Percentiles rank a stretch among this genome's conserved stretches.
phyloP scores from a whole-genome alignment of 495 filamentous ascomycete genomes.

The Aspergillus avenaceus region DNA sequence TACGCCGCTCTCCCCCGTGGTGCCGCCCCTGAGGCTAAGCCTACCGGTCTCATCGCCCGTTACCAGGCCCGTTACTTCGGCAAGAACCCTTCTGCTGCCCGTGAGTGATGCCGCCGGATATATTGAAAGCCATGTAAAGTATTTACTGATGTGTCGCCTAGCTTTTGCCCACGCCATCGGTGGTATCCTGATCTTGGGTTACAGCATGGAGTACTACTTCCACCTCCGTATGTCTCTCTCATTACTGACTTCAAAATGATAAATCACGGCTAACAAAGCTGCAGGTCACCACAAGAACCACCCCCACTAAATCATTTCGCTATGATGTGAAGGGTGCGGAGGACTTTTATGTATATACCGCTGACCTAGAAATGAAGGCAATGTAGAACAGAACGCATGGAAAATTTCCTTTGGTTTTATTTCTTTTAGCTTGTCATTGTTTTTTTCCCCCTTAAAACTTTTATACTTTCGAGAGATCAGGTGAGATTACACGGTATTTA shows the following conservation, averaged over 20 bases:
- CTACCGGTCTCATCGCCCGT: constrained; percentile 73
- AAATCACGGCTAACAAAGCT: constrained; percentile 11
- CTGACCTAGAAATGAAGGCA: constrained; percentile 25
- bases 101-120: constrained; percentile 54
- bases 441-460: too few species aligned
- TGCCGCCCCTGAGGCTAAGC: constrained; percentile 71
- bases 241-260: neutral
- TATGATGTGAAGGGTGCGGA: constrained; percentile 18
- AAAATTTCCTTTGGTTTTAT: too few species aligned
- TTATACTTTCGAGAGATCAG: too few species aligned
- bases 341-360: constrained; percentile 41
- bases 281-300: constrained; percentile 99
- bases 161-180: constrained; percentile 84
- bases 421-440: too few species aligned
- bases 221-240: constrained; percentile 76
- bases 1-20: constrained; percentile 96
- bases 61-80: constrained; percentile 96
- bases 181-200: constrained; percentile 70
- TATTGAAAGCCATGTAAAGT: neutral
- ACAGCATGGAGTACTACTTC: constrained; percentile 99
- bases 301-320: constrained; percentile 66
- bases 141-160: constrained; percentile 35
- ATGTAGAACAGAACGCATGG: constrained; percentile 26
- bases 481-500: neutral
- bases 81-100: constrained; percentile 79